Conservation (phyloP, 179 eudicot species). For the Silene coronaria region DNA sequence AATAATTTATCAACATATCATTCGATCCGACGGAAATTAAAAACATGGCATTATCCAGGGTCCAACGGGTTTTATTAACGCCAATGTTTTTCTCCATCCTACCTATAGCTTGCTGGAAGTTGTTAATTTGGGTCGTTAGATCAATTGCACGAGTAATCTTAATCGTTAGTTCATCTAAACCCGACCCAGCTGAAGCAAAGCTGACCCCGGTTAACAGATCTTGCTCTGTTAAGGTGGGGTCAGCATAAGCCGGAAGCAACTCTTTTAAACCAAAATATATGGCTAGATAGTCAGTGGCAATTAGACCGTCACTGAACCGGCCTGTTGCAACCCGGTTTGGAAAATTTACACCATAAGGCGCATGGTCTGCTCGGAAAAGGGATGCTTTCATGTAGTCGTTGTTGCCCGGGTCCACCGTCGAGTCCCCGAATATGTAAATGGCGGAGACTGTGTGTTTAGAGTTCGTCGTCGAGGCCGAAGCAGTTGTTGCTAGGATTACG, state of each 20-base stretch:
- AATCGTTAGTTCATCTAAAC: slow-evolving; percentile 37
- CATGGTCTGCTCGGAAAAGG: slow-evolving; percentile 23
- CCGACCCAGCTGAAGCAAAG: slow-evolving; percentile 65
- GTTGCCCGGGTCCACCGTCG: slow-evolving; percentile 48
- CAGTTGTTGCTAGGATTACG: background rate
- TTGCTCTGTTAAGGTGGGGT: slow-evolving; percentile 27
- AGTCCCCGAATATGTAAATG: slow-evolving; percentile 48
- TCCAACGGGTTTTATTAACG: background rate
- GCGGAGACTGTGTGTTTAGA: slow-evolving; percentile 13
- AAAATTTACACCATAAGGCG: slow-evolving; percentile 29
- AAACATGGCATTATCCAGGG: slow-evolving; percentile 26
- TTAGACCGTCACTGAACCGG: slow-evolving; percentile 39
- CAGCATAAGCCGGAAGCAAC: slow-evolving; percentile 41
- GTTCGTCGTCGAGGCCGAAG: background rate
- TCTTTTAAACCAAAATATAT: slow-evolving; percentile 36
- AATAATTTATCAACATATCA: slow-evolving; percentile 30
- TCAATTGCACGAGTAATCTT: slow-evolving; percentile 16
- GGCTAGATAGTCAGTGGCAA: slow-evolving; percentile 42
- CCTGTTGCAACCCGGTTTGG: slow-evolving; percentile 29
- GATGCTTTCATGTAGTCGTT: slow-evolving; percentile 30
- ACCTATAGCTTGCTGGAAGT: slow-evolving; percentile 19
- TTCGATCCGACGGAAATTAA: slow-evolving; percentile 31
- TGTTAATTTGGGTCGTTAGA: slow-evolving; percentile 6
- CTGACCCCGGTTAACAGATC: slow-evolving; percentile 50
- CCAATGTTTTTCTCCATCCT: slow-evolving; percentile 23